Base-by-base conservation (phyloP, 2,329 filamentous ascomycete genomes). In the Paracamarosporium sp. region DNA sequence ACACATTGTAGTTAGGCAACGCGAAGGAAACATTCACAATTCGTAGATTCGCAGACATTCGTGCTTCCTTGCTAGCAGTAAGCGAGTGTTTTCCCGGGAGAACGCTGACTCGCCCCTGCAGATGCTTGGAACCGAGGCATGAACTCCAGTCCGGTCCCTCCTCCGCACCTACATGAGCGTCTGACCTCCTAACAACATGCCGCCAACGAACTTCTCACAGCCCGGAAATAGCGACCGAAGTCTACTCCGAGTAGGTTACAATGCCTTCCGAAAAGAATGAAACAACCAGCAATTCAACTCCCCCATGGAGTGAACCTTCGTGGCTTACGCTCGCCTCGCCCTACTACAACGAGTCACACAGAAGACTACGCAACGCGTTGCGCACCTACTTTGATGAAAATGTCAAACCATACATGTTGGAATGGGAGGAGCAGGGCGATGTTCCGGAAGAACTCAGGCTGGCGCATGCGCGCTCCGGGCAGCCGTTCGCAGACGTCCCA, bases 341-440 rank as follows among this genome's bases (percentile, higher is more conserved):
- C 0, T 89, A 89, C 75, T 90, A 90, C 78, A 88, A 82, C 27
- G 79, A 83, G 13, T 84, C 83, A 2, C 88, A 90, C 68, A 81
- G 82, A 30, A 76, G 74, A n/a, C 79, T 90, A 1, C 85, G 86
- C 50, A 79, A 83, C 35, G 79, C 78, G 4, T 76, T 89, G 0
- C 83, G 88, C 36, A 68, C 79, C 24, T 90, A 89, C 59, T 78
- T 90, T 46, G 83, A 90, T 56, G 78, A 81, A 1, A 76, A 87
- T 35, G 79, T 90, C 43, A 76, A 84, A 1, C 87, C 86, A 0
- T 79, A 83, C 61, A 83, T 84, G 4, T 80, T 87, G 30, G 85
- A 89, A 36, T 90, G 88, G 88, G 88, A 90, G 61, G 79, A 76
- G 52, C 70, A 72, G 22, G 80, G 80, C 40, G 76, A 74, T 68